These are phyloP conservation scores for Leishmania martiniquensis DNA, from an alignment of 208 protist genomes.

Conservation along the genomic window DNA sequence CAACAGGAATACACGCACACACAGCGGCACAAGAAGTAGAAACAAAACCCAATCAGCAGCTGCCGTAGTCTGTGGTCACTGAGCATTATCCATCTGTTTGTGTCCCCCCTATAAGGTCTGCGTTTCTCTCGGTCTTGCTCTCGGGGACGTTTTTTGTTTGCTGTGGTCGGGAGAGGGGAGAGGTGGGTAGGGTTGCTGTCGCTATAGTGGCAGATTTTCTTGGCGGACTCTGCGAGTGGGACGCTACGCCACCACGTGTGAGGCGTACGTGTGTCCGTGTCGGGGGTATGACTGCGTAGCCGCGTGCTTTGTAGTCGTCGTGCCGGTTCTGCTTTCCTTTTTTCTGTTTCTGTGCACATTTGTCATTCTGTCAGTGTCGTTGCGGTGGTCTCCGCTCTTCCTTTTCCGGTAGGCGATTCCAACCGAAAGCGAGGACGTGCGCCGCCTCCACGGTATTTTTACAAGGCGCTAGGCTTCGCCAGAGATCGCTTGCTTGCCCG, in stretches of 20 bases:
- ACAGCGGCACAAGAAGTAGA: no score
- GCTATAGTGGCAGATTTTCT: no score
- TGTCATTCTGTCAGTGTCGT: neutral
- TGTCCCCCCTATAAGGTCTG: neutral
- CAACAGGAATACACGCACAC: neutral
- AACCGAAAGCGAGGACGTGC: neutral
- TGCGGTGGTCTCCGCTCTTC: neutral
- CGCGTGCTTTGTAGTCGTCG: no score
- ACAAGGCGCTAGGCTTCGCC: neutral
- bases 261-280: neutral
- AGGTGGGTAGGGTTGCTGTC: no score
- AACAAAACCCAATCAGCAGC: no score
- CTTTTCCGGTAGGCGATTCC: neutral
- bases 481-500: neutral
- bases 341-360: neutral
- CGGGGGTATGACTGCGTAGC: no score
- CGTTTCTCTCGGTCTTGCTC: neutral
- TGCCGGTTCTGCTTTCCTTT: neutral
- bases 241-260: no score
- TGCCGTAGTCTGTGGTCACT: neutral
- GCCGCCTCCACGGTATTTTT: neutral
- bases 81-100: constrained; percentile 1
- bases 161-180: no score
- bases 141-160: neutral
- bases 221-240: neutral